Evolutionary conservation across 106 monocot genomes (phyloP), one percentile per base, ranked within the genome.

Genomic region (Allium sativum): DNA sequence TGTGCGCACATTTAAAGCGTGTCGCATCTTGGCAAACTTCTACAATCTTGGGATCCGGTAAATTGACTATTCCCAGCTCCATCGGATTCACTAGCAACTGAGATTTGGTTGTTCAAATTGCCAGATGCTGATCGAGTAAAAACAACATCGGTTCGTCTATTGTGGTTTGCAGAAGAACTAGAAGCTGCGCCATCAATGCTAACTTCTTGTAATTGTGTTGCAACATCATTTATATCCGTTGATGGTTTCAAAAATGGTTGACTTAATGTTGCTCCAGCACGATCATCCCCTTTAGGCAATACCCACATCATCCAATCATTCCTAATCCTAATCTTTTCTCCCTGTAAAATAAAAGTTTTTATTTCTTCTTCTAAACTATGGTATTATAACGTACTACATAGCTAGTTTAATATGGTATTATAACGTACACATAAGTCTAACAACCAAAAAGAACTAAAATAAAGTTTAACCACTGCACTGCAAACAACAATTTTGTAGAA

Each of bases 261-360:
- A 41, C 65, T 22, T 53, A 72, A 68, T 58, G 54, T 47, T 21
- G 42, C 22, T 18, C 58, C 56, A 46, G 31, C 8, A 40, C 56
- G 31, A 58, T 51, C 48, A 58, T 51, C 48, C 9, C 45, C 21
- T 20, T 65, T 58, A 18, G 66, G 71, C 19, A 82, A 55, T 18
- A 79, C 7, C 86, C 86, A 86, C 15, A 70, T 62, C 67, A 48
- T 70, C 86, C 86, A 86, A 60, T 79, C 76, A 64, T 76, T 70
- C 0, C 75, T 78, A 43, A 53, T 82, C 73, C 86, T 71, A 51
- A 86, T 73, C 67, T 68, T 82, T 44, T 82, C 81, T 54, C 67
- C 86, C 86, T 86, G 62, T 55, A 71, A 61, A 17, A 18, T 18
- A 18, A 58, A 0, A 31, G 5, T n/a, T n/a, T n/a, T n/a, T n/a